Conservation (phyloP, 1,139 yeast genomes). For the Pichia sp. region DNA sequence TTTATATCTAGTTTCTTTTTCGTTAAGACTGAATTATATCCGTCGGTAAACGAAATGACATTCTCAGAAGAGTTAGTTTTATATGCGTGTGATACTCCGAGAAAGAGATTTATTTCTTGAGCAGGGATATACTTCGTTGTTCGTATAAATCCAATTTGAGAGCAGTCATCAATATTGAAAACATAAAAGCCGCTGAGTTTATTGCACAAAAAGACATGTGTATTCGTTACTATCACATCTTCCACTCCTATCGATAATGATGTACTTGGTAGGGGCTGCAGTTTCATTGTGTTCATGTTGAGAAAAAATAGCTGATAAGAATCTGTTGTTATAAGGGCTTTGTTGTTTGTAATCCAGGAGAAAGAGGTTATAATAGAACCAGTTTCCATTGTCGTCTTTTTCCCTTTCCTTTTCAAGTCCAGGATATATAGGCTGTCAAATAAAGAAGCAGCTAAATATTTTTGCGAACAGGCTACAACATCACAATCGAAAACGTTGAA, state of each 20-base stretch:
- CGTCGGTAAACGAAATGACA: slow-evolving; percentile 4
- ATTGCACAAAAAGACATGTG: not conserved
- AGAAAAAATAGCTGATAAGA: not conserved
- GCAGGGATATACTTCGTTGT: not conserved
- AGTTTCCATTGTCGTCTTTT: not conserved
- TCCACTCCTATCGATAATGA: not conserved
- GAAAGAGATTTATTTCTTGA: slow-evolving; percentile 6
- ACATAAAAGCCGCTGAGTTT: slow-evolving; percentile 1
- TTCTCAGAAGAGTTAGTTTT: not conserved
- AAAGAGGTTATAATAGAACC: not conserved
- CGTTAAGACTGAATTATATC: slow-evolving; percentile 1
- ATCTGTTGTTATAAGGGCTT: not conserved
- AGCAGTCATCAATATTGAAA: not conserved
- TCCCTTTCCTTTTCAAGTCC: not conserved
- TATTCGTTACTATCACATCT: not conserved
- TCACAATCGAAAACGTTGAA: not conserved
- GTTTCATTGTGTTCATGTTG: not conserved
- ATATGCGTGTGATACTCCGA: not conserved
- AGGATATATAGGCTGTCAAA: not conserved
- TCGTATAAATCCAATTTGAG: not conserved
- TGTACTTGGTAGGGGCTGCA: not conserved
- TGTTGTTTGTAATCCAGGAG: not conserved
- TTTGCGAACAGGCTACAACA: not conserved
- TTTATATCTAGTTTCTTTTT: not conserved
- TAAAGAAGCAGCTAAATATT: not conserved